phyloP scores from a whole-genome alignment of 2,329 filamentous ascomycete genomes.

The Cladosporium sp. region DNA sequence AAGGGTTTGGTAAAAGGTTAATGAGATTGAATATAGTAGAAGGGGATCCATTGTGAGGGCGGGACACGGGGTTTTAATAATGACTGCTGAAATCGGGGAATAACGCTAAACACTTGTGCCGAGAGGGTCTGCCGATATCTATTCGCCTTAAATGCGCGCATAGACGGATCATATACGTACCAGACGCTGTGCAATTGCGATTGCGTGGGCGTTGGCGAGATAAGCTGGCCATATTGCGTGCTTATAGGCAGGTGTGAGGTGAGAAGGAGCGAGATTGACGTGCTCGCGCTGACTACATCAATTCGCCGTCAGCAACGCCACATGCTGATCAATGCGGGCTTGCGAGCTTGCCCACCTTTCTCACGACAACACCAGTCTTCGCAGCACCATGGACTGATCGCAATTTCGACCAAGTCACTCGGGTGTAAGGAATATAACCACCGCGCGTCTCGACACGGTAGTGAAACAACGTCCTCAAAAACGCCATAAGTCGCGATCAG shows the following conservation, averaged over 20 bases:
- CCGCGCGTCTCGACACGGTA: not conserved
- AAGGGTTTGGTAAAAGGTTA: not conserved
- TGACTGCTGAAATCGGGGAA: conserved; percentile 3
- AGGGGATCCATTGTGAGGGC: not conserved
- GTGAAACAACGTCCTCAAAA: too few relatives aligned
- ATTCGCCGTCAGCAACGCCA: not conserved
- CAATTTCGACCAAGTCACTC: too few relatives aligned
- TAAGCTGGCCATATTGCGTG: conserved; percentile 7
- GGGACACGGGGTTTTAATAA: conserved; percentile 1
- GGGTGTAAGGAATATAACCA: not conserved
- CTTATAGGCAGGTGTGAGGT: conserved; percentile 9
- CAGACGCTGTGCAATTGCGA: not conserved
- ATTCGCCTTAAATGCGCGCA: not conserved
- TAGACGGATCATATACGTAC: not conserved
- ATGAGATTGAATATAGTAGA: not conserved
- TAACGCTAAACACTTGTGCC: not conserved
- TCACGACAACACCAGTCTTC: not conserved
- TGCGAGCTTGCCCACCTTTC: not conserved
- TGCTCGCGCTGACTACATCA: not conserved
- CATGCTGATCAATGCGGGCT: not conserved
- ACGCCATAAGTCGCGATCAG: too few relatives aligned
- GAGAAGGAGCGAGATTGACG: conserved; percentile 10
- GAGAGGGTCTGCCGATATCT: not conserved
- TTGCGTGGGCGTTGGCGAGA: conserved; percentile 2
- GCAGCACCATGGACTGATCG: too few relatives aligned